These are phyloP conservation scores for Fusarium mangiferae DNA, from an alignment of 2,329 filamentous ascomycete species.

Conservation along the genomic window DNA sequence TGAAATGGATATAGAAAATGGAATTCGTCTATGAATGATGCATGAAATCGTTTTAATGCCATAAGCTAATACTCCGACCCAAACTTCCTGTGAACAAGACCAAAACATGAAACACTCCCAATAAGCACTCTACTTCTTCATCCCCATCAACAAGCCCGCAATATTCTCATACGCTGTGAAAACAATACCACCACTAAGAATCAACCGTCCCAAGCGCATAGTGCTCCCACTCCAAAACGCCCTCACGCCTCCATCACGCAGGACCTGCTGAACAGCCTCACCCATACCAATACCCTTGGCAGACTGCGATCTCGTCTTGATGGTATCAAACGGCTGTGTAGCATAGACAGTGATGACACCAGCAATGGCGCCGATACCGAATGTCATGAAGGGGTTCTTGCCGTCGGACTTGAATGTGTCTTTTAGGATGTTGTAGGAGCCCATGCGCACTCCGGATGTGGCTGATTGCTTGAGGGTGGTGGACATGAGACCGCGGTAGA, in stretches of 20 bases:
- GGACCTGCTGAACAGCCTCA: slow-evolving; percentile 65
- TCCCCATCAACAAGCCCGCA: slow-evolving; percentile 41
- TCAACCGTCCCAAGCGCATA: slow-evolving; percentile 72
- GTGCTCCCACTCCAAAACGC: slow-evolving; percentile 75
- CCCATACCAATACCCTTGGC: slow-evolving; percentile 65
- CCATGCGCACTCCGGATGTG: slow-evolving; percentile 59
- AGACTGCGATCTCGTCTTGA: slow-evolving; percentile 72
- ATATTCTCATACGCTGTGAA: slow-evolving; percentile 72
- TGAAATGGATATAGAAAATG: background rate
- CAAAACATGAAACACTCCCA: background rate
- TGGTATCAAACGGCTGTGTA: slow-evolving; percentile 70
- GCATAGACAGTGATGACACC: slow-evolving; percentile 69
- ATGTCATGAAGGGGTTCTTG: slow-evolving; percentile 56
- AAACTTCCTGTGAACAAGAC: background rate
- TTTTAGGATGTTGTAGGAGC: slow-evolving; percentile 59
- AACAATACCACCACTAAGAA: slow-evolving; percentile 74
- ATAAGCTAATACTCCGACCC: background rate
- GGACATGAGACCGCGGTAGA: slow-evolving; percentile 57
- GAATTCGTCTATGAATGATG: background rate
- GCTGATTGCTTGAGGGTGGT: slow-evolving; percentile 61
- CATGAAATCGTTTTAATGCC: background rate
- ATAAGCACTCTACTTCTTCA: background rate
- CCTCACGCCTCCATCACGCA: slow-evolving; percentile 65
- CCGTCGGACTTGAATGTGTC: slow-evolving; percentile 41
- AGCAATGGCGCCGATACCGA: slow-evolving; percentile 69